These are phyloP conservation scores for Spiraea crenata DNA, from an alignment of 331 rosid genomes.

Conservation along the genomic window DNA sequence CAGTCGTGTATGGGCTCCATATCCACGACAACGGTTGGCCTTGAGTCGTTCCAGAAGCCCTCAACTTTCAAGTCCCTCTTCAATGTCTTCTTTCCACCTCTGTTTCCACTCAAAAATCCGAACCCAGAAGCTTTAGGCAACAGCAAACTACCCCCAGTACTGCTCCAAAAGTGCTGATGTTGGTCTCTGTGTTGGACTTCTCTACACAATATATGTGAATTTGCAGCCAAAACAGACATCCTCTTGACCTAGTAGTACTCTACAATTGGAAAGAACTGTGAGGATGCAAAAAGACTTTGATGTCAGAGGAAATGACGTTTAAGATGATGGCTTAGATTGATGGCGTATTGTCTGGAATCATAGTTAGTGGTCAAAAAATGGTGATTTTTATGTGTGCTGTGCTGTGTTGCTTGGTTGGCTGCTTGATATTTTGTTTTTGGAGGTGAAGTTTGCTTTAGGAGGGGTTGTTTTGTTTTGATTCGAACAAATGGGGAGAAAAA, in stretches of 20 bases:
- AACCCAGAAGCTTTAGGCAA: conserved; percentile 33
- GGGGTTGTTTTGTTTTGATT: not conserved
- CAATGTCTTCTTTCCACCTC: conserved; percentile 26
- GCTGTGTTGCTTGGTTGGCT: not conserved
- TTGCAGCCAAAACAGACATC: conserved; percentile 58
- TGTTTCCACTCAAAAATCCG: conserved; percentile 36
- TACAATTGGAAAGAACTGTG: not conserved
- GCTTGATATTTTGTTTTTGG: not conserved
- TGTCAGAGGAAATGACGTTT: not conserved
- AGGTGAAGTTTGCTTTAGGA: not conserved
- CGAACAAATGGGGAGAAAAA: not conserved
- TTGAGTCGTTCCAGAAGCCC: conserved; percentile 67
- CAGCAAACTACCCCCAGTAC: conserved; percentile 17
- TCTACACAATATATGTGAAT: conserved; percentile 42
- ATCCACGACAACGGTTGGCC: conserved; percentile 39
- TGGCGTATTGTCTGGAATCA: conserved; percentile 3
- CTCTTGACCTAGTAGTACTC: not conserved
- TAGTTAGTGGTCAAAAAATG: conserved; percentile 1
- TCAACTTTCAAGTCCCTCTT: conserved; percentile 42
- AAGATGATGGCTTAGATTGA: conserved; percentile 13
- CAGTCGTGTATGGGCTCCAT: conserved; percentile 60
- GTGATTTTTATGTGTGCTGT: not conserved
- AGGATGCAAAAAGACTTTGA: not conserved
- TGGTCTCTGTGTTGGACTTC: conserved; percentile 46
- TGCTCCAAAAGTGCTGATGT: conserved; percentile 25